These are phyloP conservation scores for Fusarium sacchari DNA, from an alignment of 2,329 filamentous ascomycete genomes.

Conservation along the genomic window DNA sequence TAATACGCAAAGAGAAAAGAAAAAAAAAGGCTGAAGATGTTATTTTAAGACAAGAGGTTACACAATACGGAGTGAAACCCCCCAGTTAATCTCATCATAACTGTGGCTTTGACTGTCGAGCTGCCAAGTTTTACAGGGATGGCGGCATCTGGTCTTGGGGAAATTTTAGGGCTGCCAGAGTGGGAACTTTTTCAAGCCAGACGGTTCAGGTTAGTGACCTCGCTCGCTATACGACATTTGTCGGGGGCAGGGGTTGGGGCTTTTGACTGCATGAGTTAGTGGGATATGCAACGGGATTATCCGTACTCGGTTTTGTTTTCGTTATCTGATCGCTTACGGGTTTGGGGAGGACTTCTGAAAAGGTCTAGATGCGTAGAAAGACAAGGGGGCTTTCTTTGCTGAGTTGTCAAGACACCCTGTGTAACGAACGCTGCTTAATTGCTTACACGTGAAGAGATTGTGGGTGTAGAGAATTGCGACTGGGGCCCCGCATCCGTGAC, in stretches of 20 bases:
- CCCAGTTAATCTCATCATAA: not conserved
- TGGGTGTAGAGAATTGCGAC: not conserved
- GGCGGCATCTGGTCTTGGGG: too few relatives aligned
- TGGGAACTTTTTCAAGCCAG: not conserved
- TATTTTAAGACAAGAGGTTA: not conserved
- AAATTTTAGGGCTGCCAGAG: not conserved
- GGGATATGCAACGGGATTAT: not conserved
- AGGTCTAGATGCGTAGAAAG: not conserved
- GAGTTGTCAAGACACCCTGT: not conserved
- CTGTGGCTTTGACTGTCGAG: not conserved
- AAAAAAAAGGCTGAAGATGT: not conserved
- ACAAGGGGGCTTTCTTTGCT: not conserved
- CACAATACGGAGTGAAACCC: not conserved
- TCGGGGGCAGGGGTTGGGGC: not conserved
- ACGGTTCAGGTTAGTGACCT: not conserved
- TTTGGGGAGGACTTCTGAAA: not conserved
- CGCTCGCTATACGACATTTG: not conserved
- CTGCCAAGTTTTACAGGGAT: not conserved
- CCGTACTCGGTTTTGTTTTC: not conserved
- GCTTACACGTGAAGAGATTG: not conserved
- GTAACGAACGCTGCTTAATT: not conserved
- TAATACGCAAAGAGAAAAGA: not conserved
- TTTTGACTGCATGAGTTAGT: not conserved
- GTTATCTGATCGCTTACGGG: not conserved
- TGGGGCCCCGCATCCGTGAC: not conserved